phyloP scores from a whole-genome alignment of 352 stramenopile genomes.

The Aphanomyces cochlioides region DNA sequence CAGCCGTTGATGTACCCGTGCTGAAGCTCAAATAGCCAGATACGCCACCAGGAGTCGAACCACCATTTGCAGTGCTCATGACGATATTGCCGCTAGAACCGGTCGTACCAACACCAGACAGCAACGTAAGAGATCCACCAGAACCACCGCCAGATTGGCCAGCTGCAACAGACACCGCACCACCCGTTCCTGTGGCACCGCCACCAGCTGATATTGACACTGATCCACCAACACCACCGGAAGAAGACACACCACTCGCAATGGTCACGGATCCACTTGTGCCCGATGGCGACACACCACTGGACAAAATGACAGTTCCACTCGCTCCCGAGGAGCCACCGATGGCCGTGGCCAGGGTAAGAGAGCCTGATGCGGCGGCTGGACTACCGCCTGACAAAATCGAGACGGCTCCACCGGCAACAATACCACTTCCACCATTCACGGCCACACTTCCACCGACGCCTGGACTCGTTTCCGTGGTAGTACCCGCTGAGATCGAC shows the following conservation, averaged over 20 bases:
- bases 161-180: conserved; percentile 1
- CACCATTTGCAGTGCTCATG: background rate
- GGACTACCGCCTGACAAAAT: conserved; percentile 24
- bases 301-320: conserved; percentile 36
- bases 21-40: too few species aligned
- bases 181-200: background rate
- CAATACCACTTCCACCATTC: conserved; percentile 33
- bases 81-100: conserved; percentile 15
- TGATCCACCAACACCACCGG: conserved; percentile 23
- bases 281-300: conserved; percentile 35
- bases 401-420: conserved; percentile 35
- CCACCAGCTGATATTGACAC: conserved; percentile 1
- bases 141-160: background rate
- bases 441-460: conserved; percentile 22
- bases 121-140: conserved; percentile 24
- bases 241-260: background rate
- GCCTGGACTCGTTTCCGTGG: background rate
- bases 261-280: conserved; percentile 37
- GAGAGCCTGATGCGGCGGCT: conserved; percentile 15
- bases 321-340: conserved; percentile 11
- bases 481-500: conserved; percentile 31
- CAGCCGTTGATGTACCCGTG: too few species aligned
- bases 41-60: too few species aligned
- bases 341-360: conserved; percentile 6
- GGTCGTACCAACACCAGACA: background rate